Conservation (phyloP, 345 rosid genomes). For the Pugionium dolabratum region DNA sequence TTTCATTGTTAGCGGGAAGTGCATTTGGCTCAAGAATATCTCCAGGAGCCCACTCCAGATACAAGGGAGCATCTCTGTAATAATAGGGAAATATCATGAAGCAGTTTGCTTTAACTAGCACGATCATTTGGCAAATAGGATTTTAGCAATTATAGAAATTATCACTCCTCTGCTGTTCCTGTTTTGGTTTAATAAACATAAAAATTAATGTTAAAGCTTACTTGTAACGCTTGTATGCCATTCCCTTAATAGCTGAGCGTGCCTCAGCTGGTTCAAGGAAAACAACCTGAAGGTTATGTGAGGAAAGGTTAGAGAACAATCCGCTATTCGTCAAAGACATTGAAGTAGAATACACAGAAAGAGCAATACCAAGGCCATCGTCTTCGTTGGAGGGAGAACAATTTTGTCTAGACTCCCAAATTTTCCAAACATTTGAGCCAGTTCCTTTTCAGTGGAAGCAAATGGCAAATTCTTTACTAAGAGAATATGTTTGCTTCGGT, state of each 20-base stretch:
- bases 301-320: conserved; percentile 15
- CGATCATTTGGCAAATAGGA: background rate
- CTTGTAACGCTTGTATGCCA: conserved; percentile 91
- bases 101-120: conserved; percentile 16
- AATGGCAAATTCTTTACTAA: conserved; percentile 89
- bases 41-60: conserved; percentile 94
- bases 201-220: conserved; percentile 44
- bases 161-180: conserved; percentile 13
- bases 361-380: conserved; percentile 79
- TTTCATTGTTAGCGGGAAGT: conserved; percentile 43
- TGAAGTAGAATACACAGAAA: conserved; percentile 5
- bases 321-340: background rate
- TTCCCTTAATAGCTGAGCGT: conserved; percentile 79
- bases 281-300: conserved; percentile 59
- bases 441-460: conserved; percentile 81
- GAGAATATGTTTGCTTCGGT: conserved; percentile 83
- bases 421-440: conserved; percentile 77
- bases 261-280: conserved; percentile 91
- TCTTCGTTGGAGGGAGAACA: conserved; percentile 83
- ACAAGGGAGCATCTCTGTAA: conserved; percentile 83
- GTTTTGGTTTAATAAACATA: conserved; percentile 16
- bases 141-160: conserved; percentile 2
- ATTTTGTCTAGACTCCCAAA: conserved; percentile 84
- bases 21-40: conserved; percentile 57
- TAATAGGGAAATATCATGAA: conserved; percentile 24